Percentiles rank a stretch among this genome's conserved stretches.
Conservation (phyloP, 2,329 filamentous ascomycete genomes). For the Alternaria angustiovoidea region DNA sequence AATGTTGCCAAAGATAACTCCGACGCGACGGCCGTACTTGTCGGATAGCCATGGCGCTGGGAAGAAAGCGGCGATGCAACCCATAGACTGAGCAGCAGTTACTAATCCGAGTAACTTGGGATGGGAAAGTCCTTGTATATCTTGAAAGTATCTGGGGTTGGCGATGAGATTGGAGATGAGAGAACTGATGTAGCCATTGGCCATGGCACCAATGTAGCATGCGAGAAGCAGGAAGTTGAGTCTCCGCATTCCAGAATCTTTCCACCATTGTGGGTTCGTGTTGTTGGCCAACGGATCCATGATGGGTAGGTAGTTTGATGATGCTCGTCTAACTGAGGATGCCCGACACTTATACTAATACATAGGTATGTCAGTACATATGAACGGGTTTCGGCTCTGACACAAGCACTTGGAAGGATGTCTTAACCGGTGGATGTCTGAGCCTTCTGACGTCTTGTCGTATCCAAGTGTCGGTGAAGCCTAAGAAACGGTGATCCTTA, state of each 20-base stretch:
- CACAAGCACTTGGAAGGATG: neutral
- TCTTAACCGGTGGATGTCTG: neutral
- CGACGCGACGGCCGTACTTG: constrained; percentile 22
- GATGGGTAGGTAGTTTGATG: neutral
- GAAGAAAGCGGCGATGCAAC: constrained; percentile 29
- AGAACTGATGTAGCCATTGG: constrained; percentile 27
- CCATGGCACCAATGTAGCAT: constrained; percentile 29
- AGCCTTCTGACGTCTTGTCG: neutral
- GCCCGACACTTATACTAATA: neutral
- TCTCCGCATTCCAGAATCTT: constrained; percentile 21
- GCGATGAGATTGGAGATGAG: constrained; percentile 27
- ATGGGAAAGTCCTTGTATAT: constrained; percentile 17
- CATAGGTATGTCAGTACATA: neutral
- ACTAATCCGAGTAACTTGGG: constrained; percentile 20
- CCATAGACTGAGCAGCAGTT: constrained; percentile 24
- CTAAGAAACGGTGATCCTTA: neutral
- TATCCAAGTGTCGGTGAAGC: constrained; percentile 1
- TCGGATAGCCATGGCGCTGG: constrained; percentile 29
- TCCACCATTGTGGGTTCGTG: constrained; percentile 26
- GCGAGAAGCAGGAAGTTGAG: constrained; percentile 25
- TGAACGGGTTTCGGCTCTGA: neutral
- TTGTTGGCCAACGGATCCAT: constrained; percentile 11
- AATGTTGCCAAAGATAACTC: constrained; percentile 20
- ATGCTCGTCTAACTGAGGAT: neutral
- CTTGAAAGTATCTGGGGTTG: constrained; percentile 18